These are phyloP conservation scores for Pholiota molesta DNA, from an alignment of 768 basidiomycete species.

Conservation along the genomic window DNA sequence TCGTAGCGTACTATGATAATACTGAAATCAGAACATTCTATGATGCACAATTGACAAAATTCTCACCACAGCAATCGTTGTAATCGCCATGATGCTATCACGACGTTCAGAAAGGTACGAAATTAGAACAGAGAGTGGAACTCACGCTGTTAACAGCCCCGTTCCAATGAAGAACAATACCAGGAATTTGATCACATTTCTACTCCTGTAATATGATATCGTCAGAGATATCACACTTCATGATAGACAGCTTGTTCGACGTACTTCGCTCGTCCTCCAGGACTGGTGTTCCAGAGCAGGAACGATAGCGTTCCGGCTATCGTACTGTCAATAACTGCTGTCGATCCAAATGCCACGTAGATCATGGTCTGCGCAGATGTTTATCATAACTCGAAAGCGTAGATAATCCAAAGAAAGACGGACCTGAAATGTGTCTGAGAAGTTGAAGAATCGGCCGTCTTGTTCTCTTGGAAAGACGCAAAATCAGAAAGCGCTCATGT, in stretches of 20 bases:
- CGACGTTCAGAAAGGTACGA: not conserved
- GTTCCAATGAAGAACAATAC: slow-evolving; percentile 17
- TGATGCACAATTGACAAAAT: not conserved
- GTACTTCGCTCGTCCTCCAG: slow-evolving; percentile 6
- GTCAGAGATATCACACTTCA: not conserved
- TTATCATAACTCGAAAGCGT: not conserved
- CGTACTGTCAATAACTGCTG: slow-evolving; percentile 11
- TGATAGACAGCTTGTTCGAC: not conserved
- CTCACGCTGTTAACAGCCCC: slow-evolving; percentile 18
- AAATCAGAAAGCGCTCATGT: not conserved
- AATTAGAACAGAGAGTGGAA: not conserved
- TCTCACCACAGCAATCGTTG: slow-evolving; percentile 15
- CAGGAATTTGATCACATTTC: slow-evolving; percentile 11
- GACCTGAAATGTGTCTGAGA: slow-evolving; percentile 6
- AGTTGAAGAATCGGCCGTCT: slow-evolving; percentile 6
- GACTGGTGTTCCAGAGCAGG: slow-evolving; percentile 12
- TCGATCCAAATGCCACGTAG: slow-evolving; percentile 13
- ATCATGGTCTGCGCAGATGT: slow-evolving; percentile 5
- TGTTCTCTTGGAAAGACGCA: not conserved
- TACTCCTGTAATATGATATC: slow-evolving; percentile 1
- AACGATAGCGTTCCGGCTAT: slow-evolving; percentile 15
- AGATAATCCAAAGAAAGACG: not conserved
- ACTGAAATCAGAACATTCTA: not conserved
- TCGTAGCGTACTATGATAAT: slow-evolving; percentile 6
- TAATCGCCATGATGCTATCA: slow-evolving; percentile 11